A percentile compares a stretch with the other conserved stretches of the same genome.
Conservation (phyloP, 2,329 filamentous ascomycete genomes). For the Curvularia hawaiiensis region DNA sequence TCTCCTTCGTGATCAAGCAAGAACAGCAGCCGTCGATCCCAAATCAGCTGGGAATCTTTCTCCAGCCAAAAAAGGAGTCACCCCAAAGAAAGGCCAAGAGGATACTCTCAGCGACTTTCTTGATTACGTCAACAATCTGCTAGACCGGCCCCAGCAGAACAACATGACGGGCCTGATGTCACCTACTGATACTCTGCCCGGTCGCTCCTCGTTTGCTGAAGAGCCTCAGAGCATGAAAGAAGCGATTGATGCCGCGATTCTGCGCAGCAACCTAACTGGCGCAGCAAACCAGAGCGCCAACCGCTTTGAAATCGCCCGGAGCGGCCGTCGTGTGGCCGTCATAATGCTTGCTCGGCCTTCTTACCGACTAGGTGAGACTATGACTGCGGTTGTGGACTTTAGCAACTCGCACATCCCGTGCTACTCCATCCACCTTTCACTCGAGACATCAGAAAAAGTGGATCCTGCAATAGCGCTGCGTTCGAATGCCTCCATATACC, state of each 20-base stretch:
- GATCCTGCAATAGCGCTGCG: constrained; percentile 80
- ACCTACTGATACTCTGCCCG: constrained; percentile 64
- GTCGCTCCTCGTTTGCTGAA: constrained; percentile 60
- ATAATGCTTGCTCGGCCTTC: constrained; percentile 87
- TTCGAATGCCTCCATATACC: constrained; percentile 81
- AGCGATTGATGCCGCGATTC: constrained; percentile 87
- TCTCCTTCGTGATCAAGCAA: constrained; percentile 81
- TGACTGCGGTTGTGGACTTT: constrained; percentile 86
- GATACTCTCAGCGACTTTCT: constrained; percentile 43
- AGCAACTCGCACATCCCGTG: constrained; percentile 76
- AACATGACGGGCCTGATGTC: constrained; percentile 66
- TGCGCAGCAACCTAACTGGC: constrained; percentile 65
- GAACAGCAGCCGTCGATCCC: constrained; percentile 48
- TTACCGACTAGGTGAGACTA: constrained; percentile 85
- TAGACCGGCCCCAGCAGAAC: constrained; percentile 43
- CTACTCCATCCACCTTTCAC: constrained; percentile 80
- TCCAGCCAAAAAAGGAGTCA: constrained; percentile 24
- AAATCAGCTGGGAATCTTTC: constrained; percentile 15
- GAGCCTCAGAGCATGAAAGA: constrained; percentile 72
- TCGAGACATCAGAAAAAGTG: constrained; percentile 87
- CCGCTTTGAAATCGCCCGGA: constrained; percentile 91
- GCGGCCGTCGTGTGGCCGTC: constrained; percentile 88
- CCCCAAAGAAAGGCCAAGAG: constrained; percentile 50
- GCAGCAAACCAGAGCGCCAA: constrained; percentile 82
- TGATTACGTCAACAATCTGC: constrained; percentile 55